Percentiles rank a stretch among this genome's conserved stretches.
phyloP scores from a whole-genome alignment of 1,139 yeast species.

The Yamadazyma epiphylla region DNA sequence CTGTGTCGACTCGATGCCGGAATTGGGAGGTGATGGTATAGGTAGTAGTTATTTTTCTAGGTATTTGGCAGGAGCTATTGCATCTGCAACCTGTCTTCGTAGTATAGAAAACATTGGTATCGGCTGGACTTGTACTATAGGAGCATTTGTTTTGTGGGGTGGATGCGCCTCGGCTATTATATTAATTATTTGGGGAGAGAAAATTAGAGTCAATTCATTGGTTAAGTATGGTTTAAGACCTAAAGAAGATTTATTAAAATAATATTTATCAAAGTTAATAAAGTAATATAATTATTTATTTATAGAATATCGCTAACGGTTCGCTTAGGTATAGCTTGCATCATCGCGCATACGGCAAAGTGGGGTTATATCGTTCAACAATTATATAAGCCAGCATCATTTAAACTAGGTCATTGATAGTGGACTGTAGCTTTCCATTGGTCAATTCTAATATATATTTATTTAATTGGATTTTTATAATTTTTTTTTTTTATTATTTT shows the following conservation, averaged over 20 bases:
- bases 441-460: too few relatives aligned
- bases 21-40: constrained; percentile 49
- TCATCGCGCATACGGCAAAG: too few relatives aligned
- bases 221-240: constrained; percentile 11
- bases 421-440: too few relatives aligned
- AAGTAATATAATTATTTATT: too few relatives aligned
- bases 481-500: too few relatives aligned
- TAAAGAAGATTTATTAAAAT: constrained; percentile 1
- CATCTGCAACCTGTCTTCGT: constrained; percentile 43
- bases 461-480: too few relatives aligned
- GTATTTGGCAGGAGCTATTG: constrained; percentile 47
- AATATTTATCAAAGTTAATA: too few relatives aligned
- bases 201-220: constrained; percentile 16
- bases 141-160: constrained; percentile 26
- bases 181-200: constrained; percentile 20
- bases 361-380: too few relatives aligned
- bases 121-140: constrained; percentile 49
- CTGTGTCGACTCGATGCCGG: constrained; percentile 54
- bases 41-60: constrained; percentile 49
- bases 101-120: constrained; percentile 45
- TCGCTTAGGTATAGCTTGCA: too few relatives aligned
- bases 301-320: too few relatives aligned
- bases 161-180: constrained; percentile 20
- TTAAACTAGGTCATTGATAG: too few relatives aligned
- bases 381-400: too few relatives aligned